These are phyloP conservation scores for Extremus antarcticus DNA, from an alignment of 495 filamentous ascomycete species.

Conservation along the genomic window DNA sequence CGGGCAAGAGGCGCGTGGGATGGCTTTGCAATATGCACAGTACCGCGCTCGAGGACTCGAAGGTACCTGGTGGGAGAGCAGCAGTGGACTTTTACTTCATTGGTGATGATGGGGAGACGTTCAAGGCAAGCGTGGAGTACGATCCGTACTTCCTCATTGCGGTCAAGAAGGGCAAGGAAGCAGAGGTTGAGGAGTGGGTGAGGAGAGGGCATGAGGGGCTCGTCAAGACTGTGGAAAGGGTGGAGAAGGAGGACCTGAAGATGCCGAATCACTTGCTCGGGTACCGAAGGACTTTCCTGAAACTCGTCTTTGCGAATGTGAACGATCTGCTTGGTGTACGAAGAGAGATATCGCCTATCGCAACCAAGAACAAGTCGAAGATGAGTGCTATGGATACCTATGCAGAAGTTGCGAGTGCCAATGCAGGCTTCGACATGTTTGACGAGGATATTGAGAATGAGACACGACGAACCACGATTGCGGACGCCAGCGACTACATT, in stretches of 20 bases:
- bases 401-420: conserved; percentile 57
- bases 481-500: conserved; percentile 92
- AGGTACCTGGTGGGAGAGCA: conserved; percentile 68
- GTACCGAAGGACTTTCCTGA: conserved; percentile 74
- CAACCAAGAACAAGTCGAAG: conserved; percentile 91
- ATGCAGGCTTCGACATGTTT: conserved; percentile 89
- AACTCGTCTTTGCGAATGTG: conserved; percentile 80
- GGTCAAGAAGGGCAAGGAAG: conserved; percentile 74
- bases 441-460: conserved; percentile 82
- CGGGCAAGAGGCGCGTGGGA: conserved; percentile 71
- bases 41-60: conserved; percentile 75
- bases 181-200: conserved; percentile 93
- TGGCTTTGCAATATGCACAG: conserved; percentile 95
- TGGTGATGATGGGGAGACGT: conserved; percentile 71
- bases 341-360: conserved; percentile 75
- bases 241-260: conserved; percentile 87
- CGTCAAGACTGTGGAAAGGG: conserved; percentile 61
- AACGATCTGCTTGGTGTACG: conserved; percentile 71
- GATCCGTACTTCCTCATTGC: conserved; percentile 95
- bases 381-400: conserved; percentile 97
- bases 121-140: conserved; percentile 93
- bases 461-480: conserved; percentile 67
- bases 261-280: conserved; percentile 89
- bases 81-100: conserved; percentile 97
- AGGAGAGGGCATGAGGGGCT: conserved; percentile 74